Evolutionary conservation across 345 rosid genomes (phyloP).

Genomic region (Sapria himalayana): DNA sequence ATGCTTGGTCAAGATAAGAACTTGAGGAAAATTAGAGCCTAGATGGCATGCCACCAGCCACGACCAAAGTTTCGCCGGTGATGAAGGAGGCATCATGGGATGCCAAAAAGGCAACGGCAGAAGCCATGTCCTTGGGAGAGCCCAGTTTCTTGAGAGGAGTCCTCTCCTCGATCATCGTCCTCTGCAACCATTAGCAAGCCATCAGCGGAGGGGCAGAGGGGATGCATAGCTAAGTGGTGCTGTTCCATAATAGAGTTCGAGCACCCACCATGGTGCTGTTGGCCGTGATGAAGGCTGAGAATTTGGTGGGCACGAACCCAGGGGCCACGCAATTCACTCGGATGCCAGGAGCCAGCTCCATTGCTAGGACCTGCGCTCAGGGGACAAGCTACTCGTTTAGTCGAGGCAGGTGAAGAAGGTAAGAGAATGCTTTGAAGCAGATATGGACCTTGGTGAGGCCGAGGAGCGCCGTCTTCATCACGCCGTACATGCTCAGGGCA

Average conservation of each 20-base stretch:
- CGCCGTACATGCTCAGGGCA: constrained; percentile 74
- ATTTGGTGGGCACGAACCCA: constrained; percentile 75
- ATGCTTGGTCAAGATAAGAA: too few species aligned
- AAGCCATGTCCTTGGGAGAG: constrained; percentile 55
- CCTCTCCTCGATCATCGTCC: constrained; percentile 23
- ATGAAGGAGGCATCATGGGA: constrained; percentile 60
- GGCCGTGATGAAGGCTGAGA: constrained; percentile 36
- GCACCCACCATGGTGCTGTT: constrained; percentile 27
- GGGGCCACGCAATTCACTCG: constrained; percentile 83
- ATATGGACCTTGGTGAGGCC: constrained; percentile 61
- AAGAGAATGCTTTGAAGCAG: too few species aligned
- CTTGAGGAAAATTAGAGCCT: constrained; percentile 50
- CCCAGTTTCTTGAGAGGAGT: constrained; percentile 61
- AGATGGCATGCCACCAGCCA: constrained; percentile 66
- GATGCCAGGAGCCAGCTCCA: constrained; percentile 57
- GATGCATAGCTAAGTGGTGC: too few species aligned
- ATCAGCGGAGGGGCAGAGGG: too few species aligned
- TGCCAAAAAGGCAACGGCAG: constrained; percentile 55
- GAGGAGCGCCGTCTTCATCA: constrained; percentile 80
- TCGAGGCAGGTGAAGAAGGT: too few species aligned
- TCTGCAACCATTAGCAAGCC: constrained; percentile 15
- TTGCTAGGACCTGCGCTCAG: constrained; percentile 92
- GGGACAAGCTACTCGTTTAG: too few species aligned
- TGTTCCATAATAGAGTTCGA: too few species aligned
- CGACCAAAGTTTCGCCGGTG: constrained; percentile 64